Evolutionary conservation across 495 filamentous ascomycete species (phyloP), one percentile per base, ranked within the genome.

Genomic region (Evansstolkia leycettana): DNA sequence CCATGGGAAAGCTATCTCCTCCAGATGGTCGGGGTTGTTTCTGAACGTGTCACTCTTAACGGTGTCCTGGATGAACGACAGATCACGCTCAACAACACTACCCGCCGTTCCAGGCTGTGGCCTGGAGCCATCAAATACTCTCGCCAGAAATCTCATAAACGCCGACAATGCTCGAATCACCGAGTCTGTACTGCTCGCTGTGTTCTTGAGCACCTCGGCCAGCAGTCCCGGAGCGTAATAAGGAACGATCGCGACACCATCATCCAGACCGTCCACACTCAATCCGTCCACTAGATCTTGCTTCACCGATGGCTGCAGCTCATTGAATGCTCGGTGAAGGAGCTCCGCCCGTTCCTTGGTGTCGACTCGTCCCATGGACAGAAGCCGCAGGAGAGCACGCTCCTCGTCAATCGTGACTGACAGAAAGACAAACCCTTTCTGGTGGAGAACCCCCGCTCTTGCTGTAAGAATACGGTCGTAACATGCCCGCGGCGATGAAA

Each of bases 381-480:
- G 38, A 5, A 54, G 30, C 2, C 51, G 51, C 16, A 51, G 38
- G 14, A 54, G 30, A 1, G 51, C 48, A 11, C 51, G 39, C 1
- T 47, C 43, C 6, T n/a, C n/a, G n/a, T n/a, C n/a, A n/a, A n/a
- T n/a, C n/a, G n/a, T n/a, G n/a, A n/a, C n/a, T n/a, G n/a, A n/a
- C n/a, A n/a, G n/a, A n/a, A n/a, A n/a, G n/a, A n/a, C n/a, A n/a
- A n/a, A n/a, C n/a, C n/a, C n/a, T n/a, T n/a, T n/a, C n/a, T n/a
- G n/a, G n/a, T n/a, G n/a, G n/a, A n/a, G n/a, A n/a, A n/a, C n/a
- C n/a, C n/a, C n/a, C n/a, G n/a, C n/a, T n/a, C n/a, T n/a, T n/a
- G n/a, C n/a, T n/a, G n/a, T n/a, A n/a, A 50, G 33, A 7, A 50
- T 36, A 5, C 19, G 29, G 26, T 62, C 50, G 29, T 62, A 64